A percentile compares a stretch with the other conserved stretches of the same genome.
These are phyloP conservation scores for Leccinum pellstonianum DNA, from an alignment of 768 basidiomycete species.

Conservation along the genomic window DNA sequence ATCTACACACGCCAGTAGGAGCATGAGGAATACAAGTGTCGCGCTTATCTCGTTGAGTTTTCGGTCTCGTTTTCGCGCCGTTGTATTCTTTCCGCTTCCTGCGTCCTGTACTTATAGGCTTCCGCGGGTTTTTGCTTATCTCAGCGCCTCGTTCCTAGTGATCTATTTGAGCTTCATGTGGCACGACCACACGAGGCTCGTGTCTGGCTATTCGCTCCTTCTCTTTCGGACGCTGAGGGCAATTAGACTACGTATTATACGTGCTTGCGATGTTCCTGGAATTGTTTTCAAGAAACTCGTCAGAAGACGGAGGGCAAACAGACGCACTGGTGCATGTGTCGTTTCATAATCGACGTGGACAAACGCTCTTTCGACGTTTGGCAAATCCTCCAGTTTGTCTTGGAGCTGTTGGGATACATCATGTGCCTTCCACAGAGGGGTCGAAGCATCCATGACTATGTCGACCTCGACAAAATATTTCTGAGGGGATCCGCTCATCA, in stretches of 20 bases:
- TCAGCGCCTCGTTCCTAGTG: no score
- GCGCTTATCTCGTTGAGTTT: no score
- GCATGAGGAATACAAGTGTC: no score
- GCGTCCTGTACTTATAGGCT: no score
- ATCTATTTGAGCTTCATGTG: no score
- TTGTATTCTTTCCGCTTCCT: no score
- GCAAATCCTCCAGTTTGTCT: slow-evolving; percentile 85
- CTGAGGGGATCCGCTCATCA: slow-evolving; percentile 35
- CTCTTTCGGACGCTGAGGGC: no score
- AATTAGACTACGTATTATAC: slow-evolving; percentile 10
- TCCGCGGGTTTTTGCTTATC: no score
- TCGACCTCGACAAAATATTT: slow-evolving; percentile 96
- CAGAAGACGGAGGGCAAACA: not conserved
- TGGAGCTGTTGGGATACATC: slow-evolving; percentile 82
- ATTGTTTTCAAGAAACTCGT: not conserved
- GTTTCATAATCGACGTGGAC: slow-evolving; percentile 96
- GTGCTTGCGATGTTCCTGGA: slow-evolving; percentile 46
- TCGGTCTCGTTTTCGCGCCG: no score
- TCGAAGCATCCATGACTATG: slow-evolving; percentile 86
- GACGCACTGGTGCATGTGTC: slow-evolving; percentile 64
- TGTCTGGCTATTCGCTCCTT: no score
- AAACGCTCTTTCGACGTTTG: slow-evolving; percentile 90
- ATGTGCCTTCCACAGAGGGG: slow-evolving; percentile 87
- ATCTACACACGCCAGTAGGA: no score
- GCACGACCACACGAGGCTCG: no score